phyloP scores from a whole-genome alignment of 345 rosid genomes.

The Populus davidiana region DNA sequence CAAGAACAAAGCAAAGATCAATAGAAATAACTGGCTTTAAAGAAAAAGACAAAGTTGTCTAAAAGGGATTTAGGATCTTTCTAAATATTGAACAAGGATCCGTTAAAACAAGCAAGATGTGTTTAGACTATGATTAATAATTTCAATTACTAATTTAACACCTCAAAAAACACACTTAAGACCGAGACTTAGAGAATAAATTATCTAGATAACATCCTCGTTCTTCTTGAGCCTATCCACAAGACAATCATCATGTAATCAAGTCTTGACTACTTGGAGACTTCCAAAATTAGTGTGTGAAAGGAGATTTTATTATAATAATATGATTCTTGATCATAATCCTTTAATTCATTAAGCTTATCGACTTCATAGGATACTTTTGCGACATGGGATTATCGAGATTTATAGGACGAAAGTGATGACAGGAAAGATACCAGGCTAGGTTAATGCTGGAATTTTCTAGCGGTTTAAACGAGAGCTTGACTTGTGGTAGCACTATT shows the following conservation, averaged over 20 bases:
- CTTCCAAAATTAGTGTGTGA: neutral
- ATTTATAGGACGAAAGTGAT: neutral
- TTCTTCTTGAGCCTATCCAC: neutral
- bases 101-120: neutral
- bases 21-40: neutral
- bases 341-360: neutral
- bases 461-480: neutral
- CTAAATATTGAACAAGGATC: neutral
- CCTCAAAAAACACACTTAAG: neutral
- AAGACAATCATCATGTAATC: neutral
- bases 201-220: neutral
- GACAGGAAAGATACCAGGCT: neutral
- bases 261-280: neutral
- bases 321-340: neutral
- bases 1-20: neutral
- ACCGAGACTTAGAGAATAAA: neutral
- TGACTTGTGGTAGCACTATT: too few species aligned
- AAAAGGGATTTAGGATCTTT: neutral
- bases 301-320: neutral
- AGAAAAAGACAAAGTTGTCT: neutral
- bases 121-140: neutral
- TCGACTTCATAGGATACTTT: neutral
- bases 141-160: neutral
- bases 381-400: neutral
- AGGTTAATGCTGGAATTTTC: neutral